Percentiles rank a stretch among this genome's conserved stretches.
These are phyloP conservation scores for Amanita exitialis DNA, from an alignment of 768 basidiomycete genomes.

Conservation along the genomic window DNA sequence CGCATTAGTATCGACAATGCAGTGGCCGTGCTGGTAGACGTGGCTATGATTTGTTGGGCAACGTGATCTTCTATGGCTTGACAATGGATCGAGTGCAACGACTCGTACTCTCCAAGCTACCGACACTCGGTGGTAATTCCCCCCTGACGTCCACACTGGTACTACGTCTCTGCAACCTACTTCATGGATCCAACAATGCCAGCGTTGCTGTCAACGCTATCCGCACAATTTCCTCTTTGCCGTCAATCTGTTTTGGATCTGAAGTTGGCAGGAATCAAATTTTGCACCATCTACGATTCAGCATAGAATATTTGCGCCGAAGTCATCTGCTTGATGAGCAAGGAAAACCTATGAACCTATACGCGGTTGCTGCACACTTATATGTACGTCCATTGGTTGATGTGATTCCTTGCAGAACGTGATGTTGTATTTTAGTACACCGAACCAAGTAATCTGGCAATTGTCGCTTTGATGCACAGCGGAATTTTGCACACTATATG, in stretches of 20 bases:
- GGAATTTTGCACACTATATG: slow-evolving; percentile 55
- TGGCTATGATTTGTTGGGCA: slow-evolving; percentile 60
- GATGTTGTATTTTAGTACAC: slow-evolving; percentile 28
- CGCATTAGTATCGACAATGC: slow-evolving; percentile 55
- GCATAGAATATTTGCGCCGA: slow-evolving; percentile 60
- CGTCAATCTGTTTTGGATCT: slow-evolving; percentile 49
- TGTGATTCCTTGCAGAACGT: neutral
- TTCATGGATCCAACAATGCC: slow-evolving; percentile 49
- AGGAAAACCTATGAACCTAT: slow-evolving; percentile 51
- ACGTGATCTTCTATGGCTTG: slow-evolving; percentile 65
- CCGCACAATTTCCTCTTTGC: slow-evolving; percentile 41
- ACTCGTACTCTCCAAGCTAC: slow-evolving; percentile 52
- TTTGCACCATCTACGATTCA: slow-evolving; percentile 58
- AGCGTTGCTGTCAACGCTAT: slow-evolving; percentile 39
- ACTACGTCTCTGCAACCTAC: slow-evolving; percentile 54
- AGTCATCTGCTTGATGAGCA: slow-evolving; percentile 38
- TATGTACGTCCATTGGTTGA: slow-evolving; percentile 23
- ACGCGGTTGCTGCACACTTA: slow-evolving; percentile 41
- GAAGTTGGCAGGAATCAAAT: slow-evolving; percentile 45
- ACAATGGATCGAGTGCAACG: slow-evolving; percentile 55
- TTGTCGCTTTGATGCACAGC: slow-evolving; percentile 44
- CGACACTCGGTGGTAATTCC: slow-evolving; percentile 52
- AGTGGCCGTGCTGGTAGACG: slow-evolving; percentile 66
- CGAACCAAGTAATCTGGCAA: slow-evolving; percentile 62
- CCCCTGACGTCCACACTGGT: slow-evolving; percentile 58